phyloP scores from a whole-genome alignment of 305 asterid species.

The Solanum hybrid region DNA sequence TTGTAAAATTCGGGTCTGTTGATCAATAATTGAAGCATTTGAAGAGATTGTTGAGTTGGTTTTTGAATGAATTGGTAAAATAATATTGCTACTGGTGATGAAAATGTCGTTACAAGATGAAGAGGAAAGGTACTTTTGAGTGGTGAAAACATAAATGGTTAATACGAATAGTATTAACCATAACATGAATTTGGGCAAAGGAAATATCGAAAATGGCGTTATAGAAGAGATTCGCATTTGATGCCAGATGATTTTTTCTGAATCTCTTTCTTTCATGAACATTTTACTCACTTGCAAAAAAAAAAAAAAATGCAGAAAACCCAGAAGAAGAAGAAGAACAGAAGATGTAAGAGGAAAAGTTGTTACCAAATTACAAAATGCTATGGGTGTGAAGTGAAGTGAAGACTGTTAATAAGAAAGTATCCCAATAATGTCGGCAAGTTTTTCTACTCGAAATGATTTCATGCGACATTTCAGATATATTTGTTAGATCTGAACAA shows the following conservation, averaged over 20 bases:
- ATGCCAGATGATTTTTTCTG: conserved; percentile 64
- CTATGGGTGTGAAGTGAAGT: background rate
- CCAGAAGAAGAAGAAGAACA: background rate
- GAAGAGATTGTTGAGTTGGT: background rate
- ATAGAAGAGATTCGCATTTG: conserved; percentile 32
- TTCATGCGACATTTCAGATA: background rate
- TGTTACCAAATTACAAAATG: background rate
- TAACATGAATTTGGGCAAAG: conserved; percentile 34
- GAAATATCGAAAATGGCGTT: conserved; percentile 16
- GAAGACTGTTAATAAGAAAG: background rate
- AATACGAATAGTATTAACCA: conserved; percentile 6
- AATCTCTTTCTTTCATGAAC: conserved; percentile 37
- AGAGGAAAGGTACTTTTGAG: conserved; percentile 5
- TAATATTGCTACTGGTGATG: background rate
- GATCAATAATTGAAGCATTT: background rate
- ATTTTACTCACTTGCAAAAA: background rate
- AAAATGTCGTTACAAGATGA: conserved; percentile 4
- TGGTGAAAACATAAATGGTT: conserved; percentile 2
- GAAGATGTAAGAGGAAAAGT: background rate
- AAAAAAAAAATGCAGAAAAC: background rate
- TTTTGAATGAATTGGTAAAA: background rate
- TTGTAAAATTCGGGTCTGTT: background rate
- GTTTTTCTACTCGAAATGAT: background rate
- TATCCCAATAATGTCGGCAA: background rate
- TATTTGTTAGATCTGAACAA: background rate